phyloP scores from a whole-genome alignment of 371 early-diverging fungal genomes.

The Chytridiales sp. region DNA sequence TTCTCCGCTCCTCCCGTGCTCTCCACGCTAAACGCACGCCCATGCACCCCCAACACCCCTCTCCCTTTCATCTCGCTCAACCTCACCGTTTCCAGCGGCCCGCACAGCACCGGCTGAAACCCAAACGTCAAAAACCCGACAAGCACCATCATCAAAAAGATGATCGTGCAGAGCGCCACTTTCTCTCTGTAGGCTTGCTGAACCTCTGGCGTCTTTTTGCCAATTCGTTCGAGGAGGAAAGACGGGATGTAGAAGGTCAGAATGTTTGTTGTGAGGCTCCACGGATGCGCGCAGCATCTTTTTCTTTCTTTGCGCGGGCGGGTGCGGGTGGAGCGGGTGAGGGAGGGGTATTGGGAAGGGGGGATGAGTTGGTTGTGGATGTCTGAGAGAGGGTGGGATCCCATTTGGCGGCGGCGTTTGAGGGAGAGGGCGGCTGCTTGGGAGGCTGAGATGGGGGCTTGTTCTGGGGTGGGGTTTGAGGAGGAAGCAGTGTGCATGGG shows the following conservation, averaged over 20 bases:
- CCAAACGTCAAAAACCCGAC: constrained; percentile 52
- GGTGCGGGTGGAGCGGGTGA: too few relatives aligned
- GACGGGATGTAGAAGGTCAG: constrained; percentile 18
- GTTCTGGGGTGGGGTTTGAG: too few relatives aligned
- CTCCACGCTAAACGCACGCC: too few relatives aligned
- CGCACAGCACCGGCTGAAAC: constrained; percentile 39
- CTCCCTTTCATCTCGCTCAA: neutral
- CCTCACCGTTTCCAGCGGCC: neutral
- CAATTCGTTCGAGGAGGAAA: constrained; percentile 5
- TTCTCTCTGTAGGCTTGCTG: constrained; percentile 70
- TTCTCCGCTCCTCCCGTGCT: too few relatives aligned
- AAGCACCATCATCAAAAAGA: constrained; percentile 48
- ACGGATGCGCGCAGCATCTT: neutral
- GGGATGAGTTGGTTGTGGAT: too few relatives aligned
- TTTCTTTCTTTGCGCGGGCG: neutral
- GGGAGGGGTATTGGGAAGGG: too few relatives aligned
- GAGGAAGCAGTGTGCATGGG: too few relatives aligned
- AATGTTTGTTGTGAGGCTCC: constrained; percentile 16
- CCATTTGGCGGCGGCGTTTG: too few relatives aligned
- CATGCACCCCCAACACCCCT: too few relatives aligned
- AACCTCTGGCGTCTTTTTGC: constrained; percentile 16
- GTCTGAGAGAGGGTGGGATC: too few relatives aligned
- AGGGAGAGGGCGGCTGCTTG: too few relatives aligned
- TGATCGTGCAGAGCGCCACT: constrained; percentile 74
- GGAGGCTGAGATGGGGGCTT: too few relatives aligned